Evolutionary conservation across 1,284 basidiomycete species (phyloP), one percentile per base, ranked within the genome.

Genomic region (Microbotryomycetes sp.): DNA sequence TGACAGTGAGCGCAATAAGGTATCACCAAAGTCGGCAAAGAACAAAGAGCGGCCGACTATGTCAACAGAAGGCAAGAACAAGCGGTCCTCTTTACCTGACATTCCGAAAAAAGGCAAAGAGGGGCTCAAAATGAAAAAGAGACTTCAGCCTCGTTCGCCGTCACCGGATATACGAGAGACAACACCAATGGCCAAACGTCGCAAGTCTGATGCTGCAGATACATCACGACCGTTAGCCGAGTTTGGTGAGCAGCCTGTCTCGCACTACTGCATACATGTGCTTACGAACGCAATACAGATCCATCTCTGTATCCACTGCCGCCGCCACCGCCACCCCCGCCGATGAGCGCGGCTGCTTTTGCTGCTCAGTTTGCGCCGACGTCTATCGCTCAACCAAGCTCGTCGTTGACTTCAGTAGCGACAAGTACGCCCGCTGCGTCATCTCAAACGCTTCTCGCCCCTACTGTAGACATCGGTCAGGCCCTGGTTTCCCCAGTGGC

Each of bases 1-100:
- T 41, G 56, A 50, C 30, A 48, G 47, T 28, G 55, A 56, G 28
- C 46, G 49, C 49, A 57, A 57, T n/a, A 57, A 57, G 26, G 48
- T 52, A 9, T 41, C 35, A 41, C 18, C 18, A 41, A 18, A 41
- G 11, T 41, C 35, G 35, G 35, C 35, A 41, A 41, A 18, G 9
- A 9, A 18, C 35, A 18, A 41, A 41, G 11, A 18, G 18, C 9
- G 35, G 35, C 35, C 9, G 35, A 11, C 35, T 11, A 41, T 41
- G n/a, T n/a, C n/a, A n/a, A n/a, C n/a, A n/a, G 35, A 41, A 41
- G 35, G 35, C 35, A 41, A 41, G 35, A 41, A 41, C 11, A 41
- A 41, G 35, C 35, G 35, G 9, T 41, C 18, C 11, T 41, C 35
- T 11, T 9, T 11, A 9, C 11, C 11, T 41, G 35, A 9, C 18